Evolutionary conservation across 2,329 filamentous ascomycete genomes (phyloP), one percentile per base, ranked within the genome.

Genomic region (Truncatella angustata): DNA sequence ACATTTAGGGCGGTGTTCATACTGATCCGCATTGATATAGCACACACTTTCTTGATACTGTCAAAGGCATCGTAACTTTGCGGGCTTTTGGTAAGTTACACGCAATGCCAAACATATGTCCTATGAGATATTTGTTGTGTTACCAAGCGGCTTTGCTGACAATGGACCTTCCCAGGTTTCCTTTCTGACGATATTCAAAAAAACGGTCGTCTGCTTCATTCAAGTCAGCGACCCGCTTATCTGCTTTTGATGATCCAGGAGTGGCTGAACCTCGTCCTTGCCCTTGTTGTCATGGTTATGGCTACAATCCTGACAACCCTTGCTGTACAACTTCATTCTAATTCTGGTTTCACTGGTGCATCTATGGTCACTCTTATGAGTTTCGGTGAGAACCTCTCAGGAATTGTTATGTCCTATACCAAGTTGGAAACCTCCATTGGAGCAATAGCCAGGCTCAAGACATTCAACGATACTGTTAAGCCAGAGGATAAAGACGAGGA

Each of bases 171-270:
- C 14, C 9, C 46, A 49, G 46, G 74, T 4, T 81, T 77, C 73
- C 60, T 72, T 36, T 57, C 64, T 6, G 63, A 67, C 3, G 71
- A 75, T 54, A 62, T 70, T 21, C 60, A 71, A 20, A 72, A 73
- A 52, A 79, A 77, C 51, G 59, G 68, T 12, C 56, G 60, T 16
- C 63, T 78, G 1, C 62, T 81, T 3, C 73, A 81, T 54, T 66
- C 66, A 6, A 79, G 76, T 3, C 78, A 81, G 54, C 62, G 72
- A 26, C 78, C 79, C 2, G 75, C 75, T 30, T 82, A 82, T 56
- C 70, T 80, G 5, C 67, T 81, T 5, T 73, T 68, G 40, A 73
- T 73, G 49, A 72, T 80, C 21, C 79, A 82, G 58, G 69, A 61
- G 51, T 65, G 63, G 63, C 56, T 66, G 24, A 51, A 40, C 2